These are phyloP conservation scores for Colletotrichum tropicale DNA, from an alignment of 2,329 filamentous ascomycete species.

Conservation along the genomic window DNA sequence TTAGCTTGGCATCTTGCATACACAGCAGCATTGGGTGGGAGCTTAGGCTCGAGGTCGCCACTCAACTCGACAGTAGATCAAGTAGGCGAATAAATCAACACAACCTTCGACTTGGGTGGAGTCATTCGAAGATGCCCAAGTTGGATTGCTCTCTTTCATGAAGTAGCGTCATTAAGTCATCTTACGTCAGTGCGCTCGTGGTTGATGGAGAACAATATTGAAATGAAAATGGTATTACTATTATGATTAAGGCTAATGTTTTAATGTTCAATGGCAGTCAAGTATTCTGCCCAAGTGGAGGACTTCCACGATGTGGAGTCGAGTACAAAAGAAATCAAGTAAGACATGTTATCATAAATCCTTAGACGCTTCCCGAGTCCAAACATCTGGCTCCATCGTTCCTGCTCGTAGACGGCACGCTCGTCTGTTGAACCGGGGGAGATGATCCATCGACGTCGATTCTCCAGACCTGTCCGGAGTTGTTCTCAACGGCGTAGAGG, in stretches of 20 bases:
- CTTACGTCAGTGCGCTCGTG: no score
- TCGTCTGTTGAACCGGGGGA: background rate
- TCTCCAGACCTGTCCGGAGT: constrained; percentile 24
- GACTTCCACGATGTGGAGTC: background rate
- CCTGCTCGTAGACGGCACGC: background rate
- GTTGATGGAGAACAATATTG: background rate
- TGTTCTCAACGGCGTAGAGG: constrained; percentile 25
- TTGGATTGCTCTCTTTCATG: no score
- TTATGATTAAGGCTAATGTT: background rate
- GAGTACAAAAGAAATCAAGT: background rate
- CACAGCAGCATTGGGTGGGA: constrained; percentile 6
- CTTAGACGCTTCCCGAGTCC: background rate
- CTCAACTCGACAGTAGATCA: background rate
- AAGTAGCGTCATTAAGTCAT: no score
- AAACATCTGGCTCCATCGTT: constrained; percentile 20
- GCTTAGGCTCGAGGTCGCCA: background rate
- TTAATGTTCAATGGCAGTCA: background rate
- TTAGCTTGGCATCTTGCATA: constrained; percentile 8
- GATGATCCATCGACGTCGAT: constrained; percentile 14
- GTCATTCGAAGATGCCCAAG: no score
- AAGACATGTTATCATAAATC: background rate
- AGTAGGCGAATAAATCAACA: background rate
- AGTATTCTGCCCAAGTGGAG: background rate
- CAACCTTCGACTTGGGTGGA: no score
- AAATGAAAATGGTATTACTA: background rate